Evolutionary conservation across 257 asterid genomes (phyloP).

Genomic region (Nemophila menziesii): DNA sequence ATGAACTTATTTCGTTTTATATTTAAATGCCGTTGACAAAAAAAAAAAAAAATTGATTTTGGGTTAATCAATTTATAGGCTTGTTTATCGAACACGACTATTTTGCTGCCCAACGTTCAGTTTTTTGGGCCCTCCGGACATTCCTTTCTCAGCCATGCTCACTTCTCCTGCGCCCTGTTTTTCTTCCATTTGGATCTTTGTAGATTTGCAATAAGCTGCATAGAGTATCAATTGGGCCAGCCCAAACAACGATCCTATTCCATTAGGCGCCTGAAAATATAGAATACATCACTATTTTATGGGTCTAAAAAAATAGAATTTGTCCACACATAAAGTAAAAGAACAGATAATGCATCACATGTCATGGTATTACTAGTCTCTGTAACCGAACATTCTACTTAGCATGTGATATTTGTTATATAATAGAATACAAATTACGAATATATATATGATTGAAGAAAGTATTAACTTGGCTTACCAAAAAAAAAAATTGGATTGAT

Average conservation of each 20-base stretch:
- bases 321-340: neutral
- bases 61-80: too few species aligned
- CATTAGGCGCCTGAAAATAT: slow-evolving; percentile 51
- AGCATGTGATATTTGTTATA: too few species aligned
- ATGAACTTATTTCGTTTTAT: too few species aligned
- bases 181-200: slow-evolving; percentile 42
- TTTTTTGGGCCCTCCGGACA: slow-evolving; percentile 1
- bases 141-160: slow-evolving; percentile 25
- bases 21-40: too few species aligned
- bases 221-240: slow-evolving; percentile 60
- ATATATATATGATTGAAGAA: neutral
- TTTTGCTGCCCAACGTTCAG: neutral
- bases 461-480: neutral
- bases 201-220: slow-evolving; percentile 56
- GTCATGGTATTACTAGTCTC: too few species aligned
- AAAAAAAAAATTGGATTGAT: too few species aligned
- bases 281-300: neutral
- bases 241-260: slow-evolving; percentile 57
- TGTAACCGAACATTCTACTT: too few species aligned
- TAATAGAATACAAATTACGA: too few species aligned
- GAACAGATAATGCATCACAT: neutral
- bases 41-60: too few species aligned
- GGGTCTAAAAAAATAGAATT: neutral
- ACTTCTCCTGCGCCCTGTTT: slow-evolving; percentile 31
- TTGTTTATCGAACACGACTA: too few species aligned